Evolutionary conservation across 805 yeast genomes (phyloP).

Genomic region (Wickerhamiella shivajii): DNA sequence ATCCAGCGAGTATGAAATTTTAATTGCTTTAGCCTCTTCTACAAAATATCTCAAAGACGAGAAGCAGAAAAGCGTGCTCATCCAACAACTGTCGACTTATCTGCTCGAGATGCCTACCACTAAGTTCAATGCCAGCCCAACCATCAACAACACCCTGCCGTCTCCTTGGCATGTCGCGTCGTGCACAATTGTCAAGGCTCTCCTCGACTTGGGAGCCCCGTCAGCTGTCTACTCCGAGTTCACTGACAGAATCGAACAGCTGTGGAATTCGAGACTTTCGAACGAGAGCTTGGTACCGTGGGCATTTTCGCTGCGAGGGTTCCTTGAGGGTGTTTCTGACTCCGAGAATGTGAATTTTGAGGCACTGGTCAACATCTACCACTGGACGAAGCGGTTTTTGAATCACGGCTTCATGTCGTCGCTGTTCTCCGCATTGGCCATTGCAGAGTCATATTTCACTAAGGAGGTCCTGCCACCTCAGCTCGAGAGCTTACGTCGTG

Average conservation of each 20-base stretch:
- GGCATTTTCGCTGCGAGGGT: slow-evolving; percentile 22
- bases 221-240: slow-evolving; percentile 16
- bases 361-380: slow-evolving; percentile 11
- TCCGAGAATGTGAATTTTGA: slow-evolving; percentile 12
- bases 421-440: slow-evolving; percentile 9
- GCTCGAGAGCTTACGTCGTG: slow-evolving; percentile 7
- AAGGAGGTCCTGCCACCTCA: slow-evolving; percentile 11
- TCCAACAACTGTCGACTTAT: slow-evolving; percentile 34
- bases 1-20: slow-evolving; percentile 33
- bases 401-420: slow-evolving; percentile 10
- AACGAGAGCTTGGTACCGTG: slow-evolving; percentile 12
- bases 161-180: slow-evolving; percentile 22
- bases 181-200: slow-evolving; percentile 20
- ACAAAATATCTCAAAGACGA: slow-evolving; percentile 25
- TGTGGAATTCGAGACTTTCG: slow-evolving; percentile 10
- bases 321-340: slow-evolving; percentile 23
- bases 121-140: slow-evolving; percentile 24
- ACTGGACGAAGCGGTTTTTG: slow-evolving; percentile 9
- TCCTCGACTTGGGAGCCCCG: slow-evolving; percentile 23
- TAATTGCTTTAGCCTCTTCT: slow-evolving; percentile 41
- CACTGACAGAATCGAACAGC: slow-evolving; percentile 17
- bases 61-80: slow-evolving; percentile 30
- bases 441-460: slow-evolving; percentile 9
- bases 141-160: slow-evolving; percentile 20
- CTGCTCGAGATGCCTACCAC: slow-evolving; percentile 34